These are phyloP conservation scores for Globisporangium barbulae DNA, from an alignment of 352 stramenopile genomes.

Conservation along the genomic window DNA sequence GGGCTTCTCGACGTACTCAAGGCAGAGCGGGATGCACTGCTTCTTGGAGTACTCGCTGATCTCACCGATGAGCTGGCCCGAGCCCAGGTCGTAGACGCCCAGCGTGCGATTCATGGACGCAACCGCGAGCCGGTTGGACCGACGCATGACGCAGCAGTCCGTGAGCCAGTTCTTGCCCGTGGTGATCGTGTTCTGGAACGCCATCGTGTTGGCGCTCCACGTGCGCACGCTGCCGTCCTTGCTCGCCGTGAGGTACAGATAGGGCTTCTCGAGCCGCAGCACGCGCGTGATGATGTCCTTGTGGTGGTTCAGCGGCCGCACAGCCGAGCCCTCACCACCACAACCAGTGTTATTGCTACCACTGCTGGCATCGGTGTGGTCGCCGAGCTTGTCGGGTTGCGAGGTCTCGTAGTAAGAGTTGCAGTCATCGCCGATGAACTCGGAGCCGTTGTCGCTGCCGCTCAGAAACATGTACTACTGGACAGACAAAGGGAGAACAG, in stretches of 20 bases:
- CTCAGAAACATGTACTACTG: conserved; percentile 83
- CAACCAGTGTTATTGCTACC: neutral
- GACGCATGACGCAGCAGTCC: conserved; percentile 74
- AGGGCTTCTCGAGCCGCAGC: conserved; percentile 61
- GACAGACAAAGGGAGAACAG: conserved; percentile 7
- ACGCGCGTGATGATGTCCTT: conserved; percentile 74
- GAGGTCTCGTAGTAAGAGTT: conserved; percentile 63
- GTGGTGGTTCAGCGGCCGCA: conserved; percentile 41
- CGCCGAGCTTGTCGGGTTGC: conserved; percentile 50
- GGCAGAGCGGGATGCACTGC: conserved; percentile 76
- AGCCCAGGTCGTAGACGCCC: conserved; percentile 73
- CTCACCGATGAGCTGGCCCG: conserved; percentile 64
- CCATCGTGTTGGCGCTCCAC: conserved; percentile 68
- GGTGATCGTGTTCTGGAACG: conserved; percentile 54
- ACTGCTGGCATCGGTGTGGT: conserved; percentile 10
- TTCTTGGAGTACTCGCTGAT: conserved; percentile 72
- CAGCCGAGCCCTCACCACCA: neutral
- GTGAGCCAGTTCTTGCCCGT: conserved; percentile 79
- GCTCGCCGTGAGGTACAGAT: conserved; percentile 67
- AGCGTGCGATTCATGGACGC: conserved; percentile 77
- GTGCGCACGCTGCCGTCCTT: conserved; percentile 74
- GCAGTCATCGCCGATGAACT: conserved; percentile 63
- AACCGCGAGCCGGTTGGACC: conserved; percentile 76
- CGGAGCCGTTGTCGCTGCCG: conserved; percentile 53
- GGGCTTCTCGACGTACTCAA: conserved; percentile 79